Percentiles rank a stretch among this genome's conserved stretches.
Conservation (phyloP, 2,329 filamentous ascomycete species). For the Cladosporium sp. region DNA sequence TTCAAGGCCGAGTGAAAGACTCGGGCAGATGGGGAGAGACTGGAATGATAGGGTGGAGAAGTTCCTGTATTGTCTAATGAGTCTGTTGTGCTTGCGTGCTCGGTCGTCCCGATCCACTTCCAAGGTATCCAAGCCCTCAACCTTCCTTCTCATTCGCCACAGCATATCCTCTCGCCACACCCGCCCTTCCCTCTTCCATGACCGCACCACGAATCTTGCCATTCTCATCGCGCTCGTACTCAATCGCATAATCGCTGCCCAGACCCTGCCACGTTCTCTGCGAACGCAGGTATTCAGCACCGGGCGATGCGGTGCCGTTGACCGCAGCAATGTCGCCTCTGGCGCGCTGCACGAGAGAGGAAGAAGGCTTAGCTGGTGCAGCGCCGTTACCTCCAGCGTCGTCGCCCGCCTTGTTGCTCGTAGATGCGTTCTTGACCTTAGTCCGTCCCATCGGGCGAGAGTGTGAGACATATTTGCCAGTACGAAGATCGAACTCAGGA, state of each 20-base stretch:
- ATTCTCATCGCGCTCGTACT: slow-evolving; percentile 54
- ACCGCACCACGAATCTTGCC: slow-evolving; percentile 53
- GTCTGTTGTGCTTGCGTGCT: no score
- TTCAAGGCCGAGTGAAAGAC: slow-evolving; percentile 13
- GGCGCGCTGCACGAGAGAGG: slow-evolving; percentile 59
- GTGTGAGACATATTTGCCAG: slow-evolving; percentile 74
- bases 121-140: neutral
- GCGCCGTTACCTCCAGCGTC: slow-evolving; percentile 15
- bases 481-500: slow-evolving; percentile 89
- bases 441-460: slow-evolving; percentile 63
- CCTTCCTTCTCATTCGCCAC: slow-evolving; percentile 55
- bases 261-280: slow-evolving; percentile 88
- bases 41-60: no score
- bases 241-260: slow-evolving; percentile 73
- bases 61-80: no score
- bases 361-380: slow-evolving; percentile 19
- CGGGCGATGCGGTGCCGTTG: slow-evolving; percentile 84
- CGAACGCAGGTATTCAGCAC: slow-evolving; percentile 78
- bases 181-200: slow-evolving; percentile 81
- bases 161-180: slow-evolving; percentile 83
- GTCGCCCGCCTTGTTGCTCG: slow-evolving; percentile 18
- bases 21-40: no score
- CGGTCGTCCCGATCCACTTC: no score
- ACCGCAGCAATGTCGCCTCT: slow-evolving; percentile 74
- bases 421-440: slow-evolving; percentile 9